A percentile compares a stretch with the other conserved stretches of the same genome.
phyloP scores from a whole-genome alignment of 805 yeast genomes.

The Barnettozyma sp. region DNA sequence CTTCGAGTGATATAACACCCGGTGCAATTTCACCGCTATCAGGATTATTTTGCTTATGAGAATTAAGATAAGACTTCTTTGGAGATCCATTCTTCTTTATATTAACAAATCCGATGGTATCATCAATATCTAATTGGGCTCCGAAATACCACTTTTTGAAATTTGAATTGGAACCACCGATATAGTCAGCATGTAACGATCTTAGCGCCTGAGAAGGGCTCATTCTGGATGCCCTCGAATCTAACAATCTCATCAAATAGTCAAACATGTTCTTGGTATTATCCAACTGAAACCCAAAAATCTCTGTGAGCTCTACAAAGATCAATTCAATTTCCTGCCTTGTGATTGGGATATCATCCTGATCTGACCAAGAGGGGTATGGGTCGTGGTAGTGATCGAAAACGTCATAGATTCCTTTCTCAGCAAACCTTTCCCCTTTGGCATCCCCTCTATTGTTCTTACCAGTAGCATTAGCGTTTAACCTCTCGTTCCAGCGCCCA shows the following conservation, averaged over 20 bases:
- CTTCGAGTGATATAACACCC: conserved; percentile 27
- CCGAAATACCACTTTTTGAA: conserved; percentile 76
- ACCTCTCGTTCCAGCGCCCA: conserved; percentile 47
- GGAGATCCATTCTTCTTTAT: conserved; percentile 23
- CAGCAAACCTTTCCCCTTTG: conserved; percentile 34
- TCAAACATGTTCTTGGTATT: conserved; percentile 63
- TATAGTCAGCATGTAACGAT: conserved; percentile 65
- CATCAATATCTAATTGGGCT: conserved; percentile 57
- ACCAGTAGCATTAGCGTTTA: conserved; percentile 29
- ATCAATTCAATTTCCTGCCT: conserved; percentile 50
- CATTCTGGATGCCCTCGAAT: conserved; percentile 64
- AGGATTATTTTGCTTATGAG: conserved; percentile 3
- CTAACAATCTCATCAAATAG: conserved; percentile 51
- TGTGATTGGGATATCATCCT: conserved; percentile 38
- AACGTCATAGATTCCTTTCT: conserved; percentile 35
- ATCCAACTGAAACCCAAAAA: conserved; percentile 67
- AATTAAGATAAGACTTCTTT: conserved; percentile 12
- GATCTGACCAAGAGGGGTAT: conserved; percentile 47
- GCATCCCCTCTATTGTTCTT: conserved; percentile 17
- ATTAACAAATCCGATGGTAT: conserved; percentile 34
- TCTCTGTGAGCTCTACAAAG: conserved; percentile 42
- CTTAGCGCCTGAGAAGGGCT: conserved; percentile 47
- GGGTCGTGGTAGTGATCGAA: conserved; percentile 40
- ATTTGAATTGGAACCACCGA: conserved; percentile 65
- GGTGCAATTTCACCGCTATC: neutral